phyloP scores from a whole-genome alignment of 129 eudicot genomes.

The Dittrichia graveolens region DNA sequence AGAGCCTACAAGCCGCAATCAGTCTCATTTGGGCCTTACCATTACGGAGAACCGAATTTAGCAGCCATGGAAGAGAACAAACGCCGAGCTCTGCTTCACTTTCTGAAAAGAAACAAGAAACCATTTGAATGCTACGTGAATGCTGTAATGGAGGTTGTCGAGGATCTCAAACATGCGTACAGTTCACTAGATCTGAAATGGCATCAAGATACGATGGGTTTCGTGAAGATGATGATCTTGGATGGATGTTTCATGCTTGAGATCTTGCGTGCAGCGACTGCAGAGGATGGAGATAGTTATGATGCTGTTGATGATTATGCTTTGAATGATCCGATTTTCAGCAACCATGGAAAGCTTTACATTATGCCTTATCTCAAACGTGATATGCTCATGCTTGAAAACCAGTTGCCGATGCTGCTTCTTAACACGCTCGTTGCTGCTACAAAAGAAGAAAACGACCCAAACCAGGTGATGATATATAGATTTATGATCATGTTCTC shows the following conservation, averaged over 20 bases:
- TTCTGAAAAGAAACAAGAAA: conserved; percentile 52
- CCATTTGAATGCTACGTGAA: conserved; percentile 36
- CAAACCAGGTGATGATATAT: conserved; percentile 23
- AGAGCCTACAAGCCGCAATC: conserved; percentile 54
- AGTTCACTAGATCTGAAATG: conserved; percentile 40
- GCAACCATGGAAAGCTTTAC: conserved; percentile 55
- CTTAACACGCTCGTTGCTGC: conserved; percentile 44
- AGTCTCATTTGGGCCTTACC: conserved; percentile 70
- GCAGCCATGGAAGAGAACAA: conserved; percentile 62
- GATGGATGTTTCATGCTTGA: conserved; percentile 70
- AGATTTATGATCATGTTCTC: background rate
- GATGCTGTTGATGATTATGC: conserved; percentile 52
- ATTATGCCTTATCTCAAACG: conserved; percentile 62
- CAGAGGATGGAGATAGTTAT: conserved; percentile 2
- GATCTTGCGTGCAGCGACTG: conserved; percentile 43
- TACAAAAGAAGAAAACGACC: conserved; percentile 27
- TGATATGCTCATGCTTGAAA: conserved; percentile 75
- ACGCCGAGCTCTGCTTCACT: conserved; percentile 56
- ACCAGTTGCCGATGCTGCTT: conserved; percentile 65
- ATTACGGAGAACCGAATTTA: conserved; percentile 39
- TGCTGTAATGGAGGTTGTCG: conserved; percentile 31
- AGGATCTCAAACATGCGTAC: conserved; percentile 51
- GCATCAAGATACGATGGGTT: conserved; percentile 33
- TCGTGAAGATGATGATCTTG: conserved; percentile 51
- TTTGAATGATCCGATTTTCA: conserved; percentile 59